Percentiles rank a stretch among this genome's conserved stretches.
Evolutionary conservation across 106 monocot genomes (phyloP).

Genomic region (Dendrobium huoshanense): DNA sequence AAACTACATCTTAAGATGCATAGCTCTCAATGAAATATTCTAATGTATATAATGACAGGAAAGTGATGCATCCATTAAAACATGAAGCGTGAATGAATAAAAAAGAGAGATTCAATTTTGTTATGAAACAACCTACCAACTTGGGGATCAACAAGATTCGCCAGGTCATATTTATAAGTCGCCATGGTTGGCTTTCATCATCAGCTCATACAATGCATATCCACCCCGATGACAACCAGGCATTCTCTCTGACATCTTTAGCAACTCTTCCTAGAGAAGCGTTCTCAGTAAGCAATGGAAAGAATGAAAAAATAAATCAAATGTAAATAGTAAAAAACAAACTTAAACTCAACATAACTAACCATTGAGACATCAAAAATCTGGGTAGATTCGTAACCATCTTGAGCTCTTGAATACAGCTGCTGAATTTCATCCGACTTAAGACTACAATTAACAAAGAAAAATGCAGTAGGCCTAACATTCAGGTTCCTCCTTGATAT

Average conservation of each 20-base stretch:
- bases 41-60: too few species aligned
- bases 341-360: not conserved
- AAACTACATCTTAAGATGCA: too few species aligned
- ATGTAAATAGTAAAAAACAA: not conserved
- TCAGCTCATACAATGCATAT: conserved; percentile 64
- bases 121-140: not conserved
- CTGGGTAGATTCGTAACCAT: conserved; percentile 90
- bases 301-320: not conserved
- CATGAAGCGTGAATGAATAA: not conserved
- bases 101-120: not conserved
- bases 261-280: conserved; percentile 49
- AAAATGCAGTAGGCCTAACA: conserved; percentile 90
- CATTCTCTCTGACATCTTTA: conserved; percentile 48
- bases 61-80: too few species aligned
- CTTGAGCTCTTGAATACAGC: conserved; percentile 74
- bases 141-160: not conserved
- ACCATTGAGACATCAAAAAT: conserved; percentile 64
- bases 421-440: conserved; percentile 46
- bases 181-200: conserved; percentile 21
- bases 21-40: too few species aligned
- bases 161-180: not conserved
- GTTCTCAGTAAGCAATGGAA: not conserved
- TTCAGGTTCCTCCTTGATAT: conserved; percentile 66
- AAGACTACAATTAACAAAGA: conserved; percentile 63
- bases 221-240: conserved; percentile 93